Evolutionary conservation across 1,139 yeast species (phyloP).

Genomic region (Entelexis paramagnoliae): DNA sequence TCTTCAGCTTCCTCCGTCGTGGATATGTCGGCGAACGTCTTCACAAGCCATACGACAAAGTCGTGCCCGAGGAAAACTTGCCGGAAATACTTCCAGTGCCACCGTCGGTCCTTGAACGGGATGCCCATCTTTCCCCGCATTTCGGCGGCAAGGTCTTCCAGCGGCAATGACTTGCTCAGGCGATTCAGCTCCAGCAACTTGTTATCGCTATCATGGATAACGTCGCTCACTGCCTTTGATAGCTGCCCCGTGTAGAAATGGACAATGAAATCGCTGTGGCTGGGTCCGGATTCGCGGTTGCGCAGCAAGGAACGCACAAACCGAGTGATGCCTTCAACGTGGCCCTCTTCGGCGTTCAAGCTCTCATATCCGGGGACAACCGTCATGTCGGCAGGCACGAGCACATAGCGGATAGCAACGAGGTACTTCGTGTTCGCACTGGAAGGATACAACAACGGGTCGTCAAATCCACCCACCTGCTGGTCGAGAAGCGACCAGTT

Average conservation of each 20-base stretch:
- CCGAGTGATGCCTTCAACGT: conserved; percentile 76
- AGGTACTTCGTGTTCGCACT: conserved; percentile 32
- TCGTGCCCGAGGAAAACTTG: conserved; percentile 81
- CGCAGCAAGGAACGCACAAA: conserved; percentile 47
- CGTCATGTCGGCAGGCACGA: conserved; percentile 44
- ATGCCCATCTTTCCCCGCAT: conserved; percentile 53
- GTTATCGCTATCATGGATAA: conserved; percentile 8
- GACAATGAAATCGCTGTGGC: conserved; percentile 45
- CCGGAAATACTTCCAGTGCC: conserved; percentile 79
- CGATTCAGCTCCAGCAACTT: conserved; percentile 30
- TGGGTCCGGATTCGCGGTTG: conserved; percentile 46
- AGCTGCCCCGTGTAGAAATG: conserved; percentile 81
- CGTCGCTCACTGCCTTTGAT: conserved; percentile 49
- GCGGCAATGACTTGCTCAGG: conserved; percentile 36
- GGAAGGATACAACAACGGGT: conserved; percentile 18
- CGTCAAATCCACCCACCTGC: conserved; percentile 56
- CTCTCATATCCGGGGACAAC: conserved; percentile 31
- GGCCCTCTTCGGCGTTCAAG: conserved; percentile 66
- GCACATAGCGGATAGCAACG: conserved; percentile 73
- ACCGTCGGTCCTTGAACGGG: conserved; percentile 62
- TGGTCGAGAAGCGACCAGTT: conserved; percentile 95
- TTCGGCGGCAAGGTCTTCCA: conserved; percentile 50
- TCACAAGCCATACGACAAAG: conserved; percentile 73
- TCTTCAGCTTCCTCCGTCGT: conserved; percentile 72
- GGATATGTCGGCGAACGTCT: conserved; percentile 66